Evolutionary conservation across 2,329 filamentous ascomycete species (phyloP), one percentile per base, ranked within the genome.

Genomic region (Tolypocladium cylindrosporum): DNA sequence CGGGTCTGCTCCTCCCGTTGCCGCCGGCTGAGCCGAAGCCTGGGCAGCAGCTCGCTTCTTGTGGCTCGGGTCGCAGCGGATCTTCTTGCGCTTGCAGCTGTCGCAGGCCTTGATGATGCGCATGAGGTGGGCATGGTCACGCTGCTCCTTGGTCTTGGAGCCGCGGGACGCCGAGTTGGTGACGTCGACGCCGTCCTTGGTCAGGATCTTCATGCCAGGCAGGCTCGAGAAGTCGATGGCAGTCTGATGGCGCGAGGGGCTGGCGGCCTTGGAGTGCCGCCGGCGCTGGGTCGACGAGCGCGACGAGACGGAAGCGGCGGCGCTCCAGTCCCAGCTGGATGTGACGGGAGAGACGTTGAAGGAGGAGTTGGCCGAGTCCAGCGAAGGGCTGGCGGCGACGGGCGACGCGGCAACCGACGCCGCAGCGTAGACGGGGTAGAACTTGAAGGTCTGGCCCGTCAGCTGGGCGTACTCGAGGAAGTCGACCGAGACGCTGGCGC

Each of bases 81-180:
- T 77, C 79, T 87, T 87, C 78, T 85, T 87, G 68, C 74, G 77
- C 60, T 77, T 75, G 74, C 84, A 87, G 60, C 75, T 74, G 50
- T 85, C 80, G 67, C 84, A 87, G n/a, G 84, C 84, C 73, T 86
- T 86, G 68, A 86, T 82, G 66, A 84, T 83, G 60, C 84, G 76
- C 81, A 87, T 87, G 53, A 86, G 72, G 63, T 86, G 83, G 7
- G 84, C 84, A 66, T 86, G 84, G 56, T 86, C 83, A 40, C 84
- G 79, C 74, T 87, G 84, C 74, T 86, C 84, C 75, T 84, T 85
- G 56, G 84, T 85, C 74, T 86, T 87, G 69, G 79, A 83, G 40
- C 83, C 83, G 43, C 84, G 78, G 19, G 82, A 83, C 16, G 82
- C 81, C 57, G 79, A 78, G 69, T 84, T 82, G 51, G 84, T 87